A percentile compares a stretch with the other conserved stretches of the same genome.
These are phyloP conservation scores for Bolboschoenus planiculmis DNA, from an alignment of 176 grass and related monocot genomes.

Conservation along the genomic window DNA sequence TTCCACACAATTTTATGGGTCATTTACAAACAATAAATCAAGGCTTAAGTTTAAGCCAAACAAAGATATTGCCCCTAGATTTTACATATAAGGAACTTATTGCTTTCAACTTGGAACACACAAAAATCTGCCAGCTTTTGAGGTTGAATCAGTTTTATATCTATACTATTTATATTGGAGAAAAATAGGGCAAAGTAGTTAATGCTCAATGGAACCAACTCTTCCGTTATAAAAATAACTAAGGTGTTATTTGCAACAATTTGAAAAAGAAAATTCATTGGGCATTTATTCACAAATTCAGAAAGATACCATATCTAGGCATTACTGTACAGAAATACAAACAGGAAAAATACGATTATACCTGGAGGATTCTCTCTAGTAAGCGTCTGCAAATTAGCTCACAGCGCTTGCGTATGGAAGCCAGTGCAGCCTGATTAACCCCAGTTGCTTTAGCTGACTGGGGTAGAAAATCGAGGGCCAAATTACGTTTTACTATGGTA, in stretches of 20 bases:
- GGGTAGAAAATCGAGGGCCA: slow-evolving; percentile 92
- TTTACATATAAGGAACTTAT: background rate
- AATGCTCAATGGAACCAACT: background rate
- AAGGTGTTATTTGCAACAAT: background rate
- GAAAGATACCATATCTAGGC: background rate
- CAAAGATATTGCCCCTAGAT: background rate
- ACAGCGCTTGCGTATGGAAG: slow-evolving; percentile 77
- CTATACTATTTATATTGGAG: too few species aligned
- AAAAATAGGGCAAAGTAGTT: background rate
- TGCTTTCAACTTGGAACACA: background rate
- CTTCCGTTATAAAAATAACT: background rate
- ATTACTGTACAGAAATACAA: background rate
- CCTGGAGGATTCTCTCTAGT: slow-evolving; percentile 98
- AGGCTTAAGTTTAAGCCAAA: background rate
- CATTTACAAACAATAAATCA: slow-evolving; percentile 1
- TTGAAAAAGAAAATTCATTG: background rate
- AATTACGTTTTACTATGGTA: slow-evolving; percentile 77
- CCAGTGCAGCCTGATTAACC: slow-evolving; percentile 43
- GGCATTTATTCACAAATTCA: slow-evolving; percentile 11
- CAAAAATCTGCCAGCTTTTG: background rate
- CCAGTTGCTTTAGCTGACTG: slow-evolving; percentile 87
- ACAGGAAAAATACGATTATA: slow-evolving; percentile 27
- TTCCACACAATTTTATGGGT: background rate
- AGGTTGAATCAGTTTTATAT: background rate
- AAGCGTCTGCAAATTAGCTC: slow-evolving; percentile 86